Conservation (phyloP, 805 yeast species). For the Schizosaccharomyces octosporus region DNA sequence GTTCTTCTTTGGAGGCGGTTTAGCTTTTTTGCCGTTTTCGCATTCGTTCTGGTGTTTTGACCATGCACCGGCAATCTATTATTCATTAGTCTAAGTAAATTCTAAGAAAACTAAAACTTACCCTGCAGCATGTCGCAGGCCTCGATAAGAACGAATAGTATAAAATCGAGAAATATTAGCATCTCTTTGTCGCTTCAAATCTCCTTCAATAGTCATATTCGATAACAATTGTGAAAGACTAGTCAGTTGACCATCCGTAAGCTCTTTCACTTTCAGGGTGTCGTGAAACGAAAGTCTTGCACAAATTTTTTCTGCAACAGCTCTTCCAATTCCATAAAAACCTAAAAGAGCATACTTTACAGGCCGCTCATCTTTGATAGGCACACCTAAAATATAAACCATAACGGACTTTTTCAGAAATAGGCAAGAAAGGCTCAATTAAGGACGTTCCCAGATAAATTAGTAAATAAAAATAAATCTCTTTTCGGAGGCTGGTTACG, state of each 20-base stretch:
- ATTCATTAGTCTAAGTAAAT: neutral
- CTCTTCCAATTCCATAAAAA: conserved; percentile 67
- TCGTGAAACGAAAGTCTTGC: conserved; percentile 82
- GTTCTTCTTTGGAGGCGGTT: conserved; percentile 31
- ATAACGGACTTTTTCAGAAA: neutral
- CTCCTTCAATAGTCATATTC: conserved; percentile 61
- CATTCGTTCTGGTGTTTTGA: conserved; percentile 78
- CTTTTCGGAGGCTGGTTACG: no score
- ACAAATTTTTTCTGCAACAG: conserved; percentile 50
- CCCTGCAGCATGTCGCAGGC: conserved; percentile 71
- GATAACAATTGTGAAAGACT: conserved; percentile 70
- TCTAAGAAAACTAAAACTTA: conserved; percentile 1
- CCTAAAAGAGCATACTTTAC: conserved; percentile 42
- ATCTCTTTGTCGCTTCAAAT: conserved; percentile 30
- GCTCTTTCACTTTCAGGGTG: conserved; percentile 78
- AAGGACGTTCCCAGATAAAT: no score
- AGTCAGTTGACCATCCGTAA: conserved; percentile 67
- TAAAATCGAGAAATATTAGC: conserved; percentile 60
- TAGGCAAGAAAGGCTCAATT: no score
- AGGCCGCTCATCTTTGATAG: neutral
- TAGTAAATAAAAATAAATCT: no score
- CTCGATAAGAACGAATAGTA: conserved; percentile 61
- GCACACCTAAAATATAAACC: conserved; percentile 5
- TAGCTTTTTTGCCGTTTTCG: conserved; percentile 66
- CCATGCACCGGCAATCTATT: conserved; percentile 41